A percentile compares a stretch with the other conserved stretches of the same genome.
Evolutionary conservation across 495 filamentous ascomycete species (phyloP).

Genomic region (Penicillium silybi): DNA sequence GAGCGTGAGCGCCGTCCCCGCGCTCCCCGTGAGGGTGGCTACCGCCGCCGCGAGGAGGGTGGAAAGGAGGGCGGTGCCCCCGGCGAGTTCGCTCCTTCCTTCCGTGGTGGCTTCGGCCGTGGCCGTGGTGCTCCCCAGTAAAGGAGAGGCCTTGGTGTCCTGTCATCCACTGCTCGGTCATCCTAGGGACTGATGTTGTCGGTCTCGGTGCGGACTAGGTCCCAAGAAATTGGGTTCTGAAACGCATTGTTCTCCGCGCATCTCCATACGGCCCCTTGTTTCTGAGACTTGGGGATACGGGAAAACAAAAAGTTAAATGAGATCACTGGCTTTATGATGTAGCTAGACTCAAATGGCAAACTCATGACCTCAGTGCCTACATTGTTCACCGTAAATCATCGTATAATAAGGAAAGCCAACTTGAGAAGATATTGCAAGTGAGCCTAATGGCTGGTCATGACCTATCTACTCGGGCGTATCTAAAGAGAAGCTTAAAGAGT

Average conservation of each 20-base stretch:
- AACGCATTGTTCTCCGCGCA: slow-evolving; percentile 27
- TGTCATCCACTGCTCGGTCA: slow-evolving; percentile 36
- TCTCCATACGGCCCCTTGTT: slow-evolving; percentile 18
- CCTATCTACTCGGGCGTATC: too few relatives aligned
- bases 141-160: slow-evolving; percentile 27
- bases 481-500: too few relatives aligned
- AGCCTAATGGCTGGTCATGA: too few relatives aligned
- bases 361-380: slow-evolving; percentile 25
- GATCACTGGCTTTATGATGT: slow-evolving; percentile 27
- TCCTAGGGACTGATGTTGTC: slow-evolving; percentile 33
- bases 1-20: slow-evolving; percentile 76
- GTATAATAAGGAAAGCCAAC: too few relatives aligned
- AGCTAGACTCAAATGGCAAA: slow-evolving; percentile 35
- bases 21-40: slow-evolving; percentile 88
- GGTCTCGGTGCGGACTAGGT: slow-evolving; percentile 32
- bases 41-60: slow-evolving; percentile 83
- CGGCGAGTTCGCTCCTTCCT: slow-evolving; percentile 90
- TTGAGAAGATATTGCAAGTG: too few relatives aligned
- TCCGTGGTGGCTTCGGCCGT: slow-evolving; percentile 94
- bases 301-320: slow-evolving; percentile 29
- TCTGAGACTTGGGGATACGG: slow-evolving; percentile 22
- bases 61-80: slow-evolving; percentile 95
- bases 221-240: slow-evolving; percentile 16
- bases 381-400: neutral
- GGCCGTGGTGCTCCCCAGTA: slow-evolving; percentile 77